Percentiles rank a stretch among this genome's conserved stretches.
phyloP scores from a whole-genome alignment of 2,329 filamentous ascomycete species.

The Nigrospora sphaerica region DNA sequence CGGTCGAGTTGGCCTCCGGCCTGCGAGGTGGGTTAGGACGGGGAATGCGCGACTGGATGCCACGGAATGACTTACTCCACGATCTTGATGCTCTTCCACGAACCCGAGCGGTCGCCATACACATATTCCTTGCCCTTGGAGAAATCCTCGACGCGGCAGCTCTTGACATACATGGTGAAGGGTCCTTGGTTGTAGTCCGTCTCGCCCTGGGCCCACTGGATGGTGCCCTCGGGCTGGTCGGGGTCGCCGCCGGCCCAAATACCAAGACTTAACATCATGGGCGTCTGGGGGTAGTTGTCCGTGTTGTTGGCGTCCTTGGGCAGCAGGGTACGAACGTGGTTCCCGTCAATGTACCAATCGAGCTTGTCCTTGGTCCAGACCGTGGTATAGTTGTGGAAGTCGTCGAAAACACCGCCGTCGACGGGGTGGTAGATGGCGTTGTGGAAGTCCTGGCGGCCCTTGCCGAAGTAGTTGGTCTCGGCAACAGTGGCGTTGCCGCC shows the following conservation, averaged over 20 bases:
- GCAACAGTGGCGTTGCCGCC: conserved; percentile 57
- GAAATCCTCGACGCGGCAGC: conserved; percentile 46
- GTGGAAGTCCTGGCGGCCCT: conserved; percentile 57
- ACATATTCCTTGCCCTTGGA: conserved; percentile 58
- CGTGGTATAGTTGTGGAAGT: conserved; percentile 70
- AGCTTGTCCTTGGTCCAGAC: conserved; percentile 63
- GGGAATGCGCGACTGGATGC: background rate
- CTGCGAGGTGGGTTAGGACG: conserved; percentile 9
- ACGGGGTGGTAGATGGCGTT: conserved; percentile 55
- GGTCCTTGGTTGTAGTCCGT: conserved; percentile 61
- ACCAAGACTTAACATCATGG: conserved; percentile 62
- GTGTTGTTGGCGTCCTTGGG: conserved; percentile 55
- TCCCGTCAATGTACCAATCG: conserved; percentile 64
- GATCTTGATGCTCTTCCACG: conserved; percentile 57
- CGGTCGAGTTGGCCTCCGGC: conserved; percentile 50
- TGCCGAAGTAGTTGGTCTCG: conserved; percentile 74
- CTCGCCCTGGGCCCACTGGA: conserved; percentile 62
- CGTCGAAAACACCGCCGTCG: conserved; percentile 45
- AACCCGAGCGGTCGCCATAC: conserved; percentile 55
- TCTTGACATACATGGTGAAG: conserved; percentile 69
- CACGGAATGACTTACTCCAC: conserved; percentile 34
- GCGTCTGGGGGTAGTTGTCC: conserved; percentile 66
- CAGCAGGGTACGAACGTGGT: conserved; percentile 55
- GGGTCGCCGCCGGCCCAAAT: conserved; percentile 60
- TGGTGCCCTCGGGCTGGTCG: conserved; percentile 45